These are phyloP conservation scores for Malassezia pachydermatis DNA, from an alignment of 1,284 basidiomycete species.

Conservation along the genomic window DNA sequence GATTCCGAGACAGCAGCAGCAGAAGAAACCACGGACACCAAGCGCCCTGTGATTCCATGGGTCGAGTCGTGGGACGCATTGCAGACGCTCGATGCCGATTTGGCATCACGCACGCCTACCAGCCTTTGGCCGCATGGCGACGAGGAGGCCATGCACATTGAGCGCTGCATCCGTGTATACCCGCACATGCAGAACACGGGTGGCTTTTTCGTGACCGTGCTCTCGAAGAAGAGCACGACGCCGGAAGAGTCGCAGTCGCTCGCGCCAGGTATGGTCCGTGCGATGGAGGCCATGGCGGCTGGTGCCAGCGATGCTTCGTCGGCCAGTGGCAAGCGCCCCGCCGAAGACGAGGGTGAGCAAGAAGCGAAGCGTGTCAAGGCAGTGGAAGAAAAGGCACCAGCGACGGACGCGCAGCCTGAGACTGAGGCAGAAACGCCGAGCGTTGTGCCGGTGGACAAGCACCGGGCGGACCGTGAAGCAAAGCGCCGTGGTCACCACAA, in stretches of 20 bases:
- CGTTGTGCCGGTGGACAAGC: slow-evolving; percentile 26
- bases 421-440: neutral
- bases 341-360: slow-evolving; percentile 18
- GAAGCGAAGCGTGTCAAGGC: slow-evolving; percentile 28
- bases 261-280: slow-evolving; percentile 41
- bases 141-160: slow-evolving; percentile 30
- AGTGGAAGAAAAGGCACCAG: slow-evolving; percentile 10
- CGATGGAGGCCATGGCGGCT: slow-evolving; percentile 32
- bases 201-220: slow-evolving; percentile 88
- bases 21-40: slow-evolving; percentile 12
- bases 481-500: slow-evolving; percentile 14
- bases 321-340: slow-evolving; percentile 20
- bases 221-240: slow-evolving; percentile 54
- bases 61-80: slow-evolving; percentile 39
- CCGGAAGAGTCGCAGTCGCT: slow-evolving; percentile 31
- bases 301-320: slow-evolving; percentile 10
- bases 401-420: neutral
- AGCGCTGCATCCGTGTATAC: slow-evolving; percentile 52
- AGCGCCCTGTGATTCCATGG: slow-evolving; percentile 35
- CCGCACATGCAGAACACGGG: slow-evolving; percentile 95
- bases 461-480: slow-evolving; percentile 27
- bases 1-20: slow-evolving; percentile 15
- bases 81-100: slow-evolving; percentile 30
- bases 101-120: slow-evolving; percentile 31
- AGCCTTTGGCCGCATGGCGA: slow-evolving; percentile 45